Percentiles rank a stretch among this genome's conserved stretches.
phyloP scores from a whole-genome alignment of 1,284 basidiomycete species.

The Malassezia yamatoensis region DNA sequence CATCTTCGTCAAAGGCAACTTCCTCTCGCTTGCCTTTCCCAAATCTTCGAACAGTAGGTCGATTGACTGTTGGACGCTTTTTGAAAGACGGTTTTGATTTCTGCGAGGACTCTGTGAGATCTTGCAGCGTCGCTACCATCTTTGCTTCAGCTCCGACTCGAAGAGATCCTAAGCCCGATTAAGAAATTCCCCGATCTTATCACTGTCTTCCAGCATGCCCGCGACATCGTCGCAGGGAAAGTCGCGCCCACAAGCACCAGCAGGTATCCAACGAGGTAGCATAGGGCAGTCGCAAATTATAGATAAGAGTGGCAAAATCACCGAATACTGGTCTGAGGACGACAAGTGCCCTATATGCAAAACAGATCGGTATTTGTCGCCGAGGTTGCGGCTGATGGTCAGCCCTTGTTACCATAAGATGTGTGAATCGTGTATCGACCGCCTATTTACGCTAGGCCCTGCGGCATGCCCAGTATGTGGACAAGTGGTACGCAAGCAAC shows the following conservation, averaged over 20 bases:
- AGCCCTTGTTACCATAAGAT: conserved; percentile 97
- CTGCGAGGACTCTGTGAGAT: conserved; percentile 22
- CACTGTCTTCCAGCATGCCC: neutral
- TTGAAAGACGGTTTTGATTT: conserved; percentile 4
- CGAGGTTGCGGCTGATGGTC: conserved; percentile 81
- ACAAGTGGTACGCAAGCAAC: conserved; percentile 77
- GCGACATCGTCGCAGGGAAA: neutral
- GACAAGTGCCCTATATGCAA: conserved; percentile 97
- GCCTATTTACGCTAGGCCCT: conserved; percentile 87
- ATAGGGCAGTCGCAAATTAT: conserved; percentile 19
- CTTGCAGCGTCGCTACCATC: conserved; percentile 7
- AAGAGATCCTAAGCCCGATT: neutral
- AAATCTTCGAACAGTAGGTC: neutral
- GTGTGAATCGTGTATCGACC: conserved; percentile 70
- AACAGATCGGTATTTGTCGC: conserved; percentile 89
- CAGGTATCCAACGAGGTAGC: neutral
- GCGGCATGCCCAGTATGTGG: conserved; percentile 90
- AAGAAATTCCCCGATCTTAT: neutral
- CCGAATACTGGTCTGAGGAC: conserved; percentile 37
- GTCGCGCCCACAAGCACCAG: neutral
- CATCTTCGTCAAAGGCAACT: conserved; percentile 40
- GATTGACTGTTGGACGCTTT: neutral
- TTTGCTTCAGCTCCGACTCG: too few relatives aligned
- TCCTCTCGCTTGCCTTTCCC: conserved; percentile 23
- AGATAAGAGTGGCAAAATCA: conserved; percentile 33